phyloP scores from a whole-genome alignment of 2,329 filamentous ascomycete genomes.

The Tolypocladium inflatum region DNA sequence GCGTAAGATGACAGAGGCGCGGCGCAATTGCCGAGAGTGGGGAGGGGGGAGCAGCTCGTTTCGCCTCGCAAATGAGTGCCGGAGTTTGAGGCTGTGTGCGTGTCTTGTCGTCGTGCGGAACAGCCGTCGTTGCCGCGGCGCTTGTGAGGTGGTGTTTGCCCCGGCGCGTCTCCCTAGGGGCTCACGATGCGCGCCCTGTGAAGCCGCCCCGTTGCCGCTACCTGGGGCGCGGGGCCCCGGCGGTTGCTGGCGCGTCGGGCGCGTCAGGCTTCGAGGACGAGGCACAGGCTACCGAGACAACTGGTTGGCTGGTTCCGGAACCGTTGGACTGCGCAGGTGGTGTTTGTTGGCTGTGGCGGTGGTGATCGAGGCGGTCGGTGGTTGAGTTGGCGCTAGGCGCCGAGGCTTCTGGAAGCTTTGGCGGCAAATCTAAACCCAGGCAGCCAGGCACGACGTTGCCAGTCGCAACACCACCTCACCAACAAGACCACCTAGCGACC shows the following conservation, averaged over 20 bases:
- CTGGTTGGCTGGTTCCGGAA: background rate
- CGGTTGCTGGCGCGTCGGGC: background rate
- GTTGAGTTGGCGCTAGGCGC: background rate
- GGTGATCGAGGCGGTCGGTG: background rate
- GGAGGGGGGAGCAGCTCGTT: background rate
- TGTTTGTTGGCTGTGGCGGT: no score
- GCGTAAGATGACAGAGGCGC: background rate
- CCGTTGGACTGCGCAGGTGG: no score
- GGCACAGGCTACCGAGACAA: no score
- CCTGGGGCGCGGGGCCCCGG: background rate
- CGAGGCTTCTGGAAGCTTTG: background rate
- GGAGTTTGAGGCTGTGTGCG: background rate
- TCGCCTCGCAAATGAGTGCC: background rate
- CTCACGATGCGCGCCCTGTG: no score
- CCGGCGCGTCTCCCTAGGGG: no score
- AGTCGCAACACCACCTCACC: no score
- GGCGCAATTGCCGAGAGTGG: background rate
- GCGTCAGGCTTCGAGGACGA: no score
- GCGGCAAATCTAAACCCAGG: background rate
- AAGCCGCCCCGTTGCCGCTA: background rate
- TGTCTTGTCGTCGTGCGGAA: background rate
- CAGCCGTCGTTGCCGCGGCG: background rate
- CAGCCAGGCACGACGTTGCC: background rate
- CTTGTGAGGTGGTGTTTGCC: background rate
- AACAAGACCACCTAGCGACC: no score